Percentiles rank a stretch among this genome's conserved stretches.
These are phyloP conservation scores for Senna siamea DNA, from an alignment of 306 rosid genomes.

Conservation along the genomic window DNA sequence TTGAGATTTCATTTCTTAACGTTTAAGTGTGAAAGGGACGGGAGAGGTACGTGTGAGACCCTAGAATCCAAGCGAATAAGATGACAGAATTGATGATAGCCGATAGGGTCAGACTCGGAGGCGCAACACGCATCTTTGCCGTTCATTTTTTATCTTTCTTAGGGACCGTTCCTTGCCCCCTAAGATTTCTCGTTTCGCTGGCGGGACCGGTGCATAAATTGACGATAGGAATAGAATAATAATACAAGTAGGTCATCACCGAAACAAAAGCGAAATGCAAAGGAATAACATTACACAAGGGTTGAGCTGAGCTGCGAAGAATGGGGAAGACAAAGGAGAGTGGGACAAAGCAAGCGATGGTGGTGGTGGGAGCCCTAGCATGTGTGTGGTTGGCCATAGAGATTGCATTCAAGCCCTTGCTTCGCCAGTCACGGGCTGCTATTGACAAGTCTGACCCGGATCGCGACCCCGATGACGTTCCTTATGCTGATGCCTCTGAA, in stretches of 20 bases:
- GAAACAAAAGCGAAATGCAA: too few relatives aligned
- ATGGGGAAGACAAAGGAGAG: slow-evolving; percentile 58
- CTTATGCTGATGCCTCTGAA: neutral
- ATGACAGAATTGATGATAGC: too few relatives aligned
- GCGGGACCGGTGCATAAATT: neutral
- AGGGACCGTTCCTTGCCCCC: neutral
- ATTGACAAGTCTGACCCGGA: slow-evolving; percentile 78
- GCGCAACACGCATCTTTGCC: neutral
- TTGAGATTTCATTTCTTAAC: neutral
- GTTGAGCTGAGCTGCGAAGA: neutral
- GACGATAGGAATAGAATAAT: too few relatives aligned
- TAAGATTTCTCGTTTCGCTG: neutral
- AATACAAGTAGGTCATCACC: too few relatives aligned
- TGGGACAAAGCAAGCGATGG: slow-evolving; percentile 62
- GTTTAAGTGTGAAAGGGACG: neutral
- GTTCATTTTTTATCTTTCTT: neutral
- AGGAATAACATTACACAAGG: too few relatives aligned
- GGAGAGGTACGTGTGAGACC: too few relatives aligned
- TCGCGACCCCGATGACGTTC: slow-evolving; percentile 72
- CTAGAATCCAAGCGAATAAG: too few relatives aligned
- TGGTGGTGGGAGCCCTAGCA: slow-evolving; percentile 80
- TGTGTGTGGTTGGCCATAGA: slow-evolving; percentile 78
- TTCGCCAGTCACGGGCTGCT: slow-evolving; percentile 58
- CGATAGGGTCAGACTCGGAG: neutral
- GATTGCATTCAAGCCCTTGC: slow-evolving; percentile 80